Base-by-base conservation (phyloP, 2,329 filamentous ascomycete species). In the Ophiosphaerella narmari region DNA sequence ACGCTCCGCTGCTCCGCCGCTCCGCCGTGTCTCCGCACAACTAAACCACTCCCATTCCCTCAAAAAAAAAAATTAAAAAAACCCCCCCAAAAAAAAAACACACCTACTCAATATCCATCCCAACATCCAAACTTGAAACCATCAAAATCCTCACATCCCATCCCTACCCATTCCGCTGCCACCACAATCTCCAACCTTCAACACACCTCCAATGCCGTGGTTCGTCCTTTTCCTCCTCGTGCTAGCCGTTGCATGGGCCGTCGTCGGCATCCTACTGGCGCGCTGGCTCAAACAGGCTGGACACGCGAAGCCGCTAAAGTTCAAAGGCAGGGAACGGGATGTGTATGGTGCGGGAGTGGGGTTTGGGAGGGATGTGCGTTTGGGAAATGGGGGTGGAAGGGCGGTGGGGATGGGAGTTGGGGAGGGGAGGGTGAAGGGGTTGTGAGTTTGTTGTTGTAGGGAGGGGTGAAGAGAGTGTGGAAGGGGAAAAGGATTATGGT, bases 271-370 rank as follows among this genome's bases (percentile, higher is more conserved):
- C 11, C 24, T 59, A 26, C 50, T 65, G 8, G 60, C 60, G 14
- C 43, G 36, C 13, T 63, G 56, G 50, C 49, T 63, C 5, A 61
- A 62, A 16, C 62, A 63, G 37, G 51, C 57, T 1, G 55, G 57
- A 2, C 46, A 56, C 3, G 36, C 47, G n/a, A 46, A 44, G 9
- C 57, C 61, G 7, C 57, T 56, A 9, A 55, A 55, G 12, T 51
- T 53, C 5, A 46, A 34, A 1, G 52, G 49, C 9, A 16, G 35
- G 0, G 53, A 60, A 5, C 8, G 52, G 1, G 43, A 54, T 39
- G 37, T 55, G 0, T 49, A 54, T 39, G 48, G 60, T 7, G 51
- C 48, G 3, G 49, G 55, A 1, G 46, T 47, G 7, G 58, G 55
- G 0, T 54, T 54, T 33, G 62, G 60, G 14, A 7, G 26, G 39